Percentiles rank a stretch among this genome's conserved stretches.
These are phyloP conservation scores for Capsella bursapastoris DNA, from an alignment of 345 rosid genomes.

Conservation along the genomic window DNA sequence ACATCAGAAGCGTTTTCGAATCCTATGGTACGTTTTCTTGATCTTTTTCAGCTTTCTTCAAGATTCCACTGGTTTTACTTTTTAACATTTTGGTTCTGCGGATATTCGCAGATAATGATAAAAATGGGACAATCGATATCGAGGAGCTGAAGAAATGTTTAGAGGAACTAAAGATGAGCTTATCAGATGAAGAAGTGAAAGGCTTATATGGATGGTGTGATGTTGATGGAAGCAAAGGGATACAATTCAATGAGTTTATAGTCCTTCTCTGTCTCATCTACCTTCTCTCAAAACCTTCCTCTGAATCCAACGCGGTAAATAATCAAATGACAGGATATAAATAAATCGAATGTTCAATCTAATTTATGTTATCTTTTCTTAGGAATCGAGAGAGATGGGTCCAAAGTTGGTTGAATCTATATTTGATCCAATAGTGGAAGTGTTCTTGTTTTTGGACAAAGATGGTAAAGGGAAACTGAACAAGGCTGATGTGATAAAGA, in stretches of 20 bases:
- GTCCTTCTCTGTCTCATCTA: slow-evolving; percentile 81
- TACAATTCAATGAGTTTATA: slow-evolving; percentile 81
- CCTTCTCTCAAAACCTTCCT: slow-evolving; percentile 63
- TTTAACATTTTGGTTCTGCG: not conserved
- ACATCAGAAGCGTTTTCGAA: slow-evolving; percentile 66
- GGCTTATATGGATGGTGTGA: slow-evolving; percentile 82
- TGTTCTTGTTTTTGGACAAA: slow-evolving; percentile 81
- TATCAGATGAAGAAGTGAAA: slow-evolving; percentile 68
- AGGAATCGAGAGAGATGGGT: slow-evolving; percentile 53
- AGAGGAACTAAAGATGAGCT: slow-evolving; percentile 55
- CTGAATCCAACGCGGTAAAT: slow-evolving; percentile 46
- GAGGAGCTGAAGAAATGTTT: slow-evolving; percentile 74
- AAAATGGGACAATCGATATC: slow-evolving; percentile 67
- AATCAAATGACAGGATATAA: not conserved
- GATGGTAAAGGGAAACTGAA: slow-evolving; percentile 79
- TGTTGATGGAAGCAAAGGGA: slow-evolving; percentile 75
- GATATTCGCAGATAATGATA: slow-evolving; percentile 61
- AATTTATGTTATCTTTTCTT: slow-evolving; percentile 25
- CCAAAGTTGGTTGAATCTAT: slow-evolving; percentile 63
- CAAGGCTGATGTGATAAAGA: slow-evolving; percentile 69
- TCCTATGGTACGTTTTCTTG: slow-evolving; percentile 62
- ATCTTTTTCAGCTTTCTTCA: slow-evolving; percentile 22
- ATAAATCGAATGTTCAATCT: slow-evolving; percentile 4
- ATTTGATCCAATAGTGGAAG: slow-evolving; percentile 73
- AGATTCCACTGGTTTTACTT: not conserved